Conservation (phyloP, 1,139 yeast genomes). For the Arxiozyma slooffiae region DNA sequence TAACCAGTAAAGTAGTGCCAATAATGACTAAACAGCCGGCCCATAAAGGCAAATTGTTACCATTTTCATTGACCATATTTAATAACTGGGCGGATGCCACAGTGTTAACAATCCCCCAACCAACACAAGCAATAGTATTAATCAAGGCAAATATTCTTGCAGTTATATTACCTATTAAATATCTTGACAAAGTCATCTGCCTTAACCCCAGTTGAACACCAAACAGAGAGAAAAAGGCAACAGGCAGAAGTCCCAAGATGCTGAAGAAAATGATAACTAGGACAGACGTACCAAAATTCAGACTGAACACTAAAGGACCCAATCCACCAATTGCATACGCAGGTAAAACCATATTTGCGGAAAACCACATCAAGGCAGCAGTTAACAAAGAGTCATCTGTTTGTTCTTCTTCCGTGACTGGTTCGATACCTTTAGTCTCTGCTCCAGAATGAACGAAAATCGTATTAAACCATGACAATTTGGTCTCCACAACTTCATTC, state of each 20-base stretch:
- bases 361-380: conserved; percentile 87
- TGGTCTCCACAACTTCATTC: conserved; percentile 12
- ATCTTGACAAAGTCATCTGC: conserved; percentile 77
- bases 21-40: conserved; percentile 76
- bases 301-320: conserved; percentile 44
- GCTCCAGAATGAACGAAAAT: conserved; percentile 34
- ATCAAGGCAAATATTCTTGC: conserved; percentile 70
- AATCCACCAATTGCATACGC: conserved; percentile 74
- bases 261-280: conserved; percentile 62
- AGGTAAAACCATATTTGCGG: conserved; percentile 83
- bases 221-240: conserved; percentile 72
- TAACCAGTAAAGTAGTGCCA: conserved; percentile 56
- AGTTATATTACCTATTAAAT: conserved; percentile 63
- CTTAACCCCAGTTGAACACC: conserved; percentile 83
- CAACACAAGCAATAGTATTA: conserved; percentile 79
- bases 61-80: conserved; percentile 53
- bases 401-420: conserved; percentile 39
- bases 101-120: conserved; percentile 92
- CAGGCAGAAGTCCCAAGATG: conserved; percentile 62
- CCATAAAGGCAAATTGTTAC: conserved; percentile 69
- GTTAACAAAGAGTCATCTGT: conserved; percentile 49
- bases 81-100: conserved; percentile 83
- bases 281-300: conserved; percentile 58
- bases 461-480: conserved; percentile 28
- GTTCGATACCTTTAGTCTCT: conserved; percentile 41